Base-by-base conservation (phyloP, 805 yeast species). In the Pichia phayaonensis region DNA sequence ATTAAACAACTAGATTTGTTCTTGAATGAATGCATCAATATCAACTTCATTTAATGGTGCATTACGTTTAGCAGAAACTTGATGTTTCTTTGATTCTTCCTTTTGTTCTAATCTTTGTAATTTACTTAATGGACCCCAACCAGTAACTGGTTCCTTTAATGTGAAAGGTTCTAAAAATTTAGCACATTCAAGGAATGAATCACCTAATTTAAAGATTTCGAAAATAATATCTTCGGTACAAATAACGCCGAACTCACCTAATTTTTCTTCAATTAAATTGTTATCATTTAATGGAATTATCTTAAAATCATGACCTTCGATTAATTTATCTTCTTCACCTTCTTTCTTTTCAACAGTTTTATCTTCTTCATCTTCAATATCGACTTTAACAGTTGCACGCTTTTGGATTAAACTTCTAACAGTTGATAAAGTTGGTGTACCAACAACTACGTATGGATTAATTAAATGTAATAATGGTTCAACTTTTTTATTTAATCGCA, bases 151-250 rank as follows among this genome's bases (percentile, higher is more conserved):
- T 36, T 82, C 74, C 55, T 76, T 82, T 60, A 86, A 72, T 59
- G 75, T 72, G 71, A 86, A 85, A 39, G 95, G 94, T 52, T 76
- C 73, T 59, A 86, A 64, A 74, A 88, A 86, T 58, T 73, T 72
- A 53, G 76, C 72, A 51, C 81, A 79, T 27, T 67, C 67, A 59
- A 81, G 79, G 72, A 86, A 86, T 54, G 75, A 69, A 24, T 80
- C 87, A 20, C 89, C 86, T 58, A 84, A 60, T 18, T 81, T 65
- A 21, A 72, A 73, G 48, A 86, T 73, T 68, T 86, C 92, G 61
- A 83, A 88, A 49, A 86, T 78, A 50, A 86, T 73, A 68, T 86
- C 95, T 70, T 86, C 94, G 20, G 84, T 76, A 78, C 95, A 86
- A 55, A 86, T 80, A 53, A 84, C 71, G 27, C 92, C 90, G 49